Base-by-base conservation (phyloP, 129 eudicot species). In the Lactuca sativa region DNA sequence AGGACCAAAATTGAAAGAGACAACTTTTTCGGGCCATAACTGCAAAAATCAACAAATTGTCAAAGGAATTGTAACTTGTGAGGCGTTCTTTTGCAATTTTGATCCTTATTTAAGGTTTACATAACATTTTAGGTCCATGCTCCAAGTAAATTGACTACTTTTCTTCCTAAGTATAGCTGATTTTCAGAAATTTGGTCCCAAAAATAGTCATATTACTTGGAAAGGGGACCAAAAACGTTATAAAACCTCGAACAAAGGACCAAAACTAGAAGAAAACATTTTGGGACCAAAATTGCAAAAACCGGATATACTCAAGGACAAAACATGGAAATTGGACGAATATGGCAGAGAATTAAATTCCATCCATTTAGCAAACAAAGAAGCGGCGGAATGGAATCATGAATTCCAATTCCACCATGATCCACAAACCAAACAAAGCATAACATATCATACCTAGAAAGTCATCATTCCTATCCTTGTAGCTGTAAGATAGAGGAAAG, bases 401-500 rank as follows among this genome's bases (percentile, higher is more conserved):
- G n/a, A 47, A 47, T 47, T 47, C 52, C 52, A 47, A 47, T 47
- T 47, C 52, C 52, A 3, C 52, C 52, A 0, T 0, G 12, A 11
- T 47, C 52, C n/a, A 47, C n/a, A 47, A 11, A 47, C 52, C 52
- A 47, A 11, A 47, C 12, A 43, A 36, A 62, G 41, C 86, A 73
- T 78, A 11, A 47, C 12, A 43, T 51, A 59, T 43, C 86, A 73
- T 78, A 93, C 98, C 92, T 79, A 93, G 64, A 9, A 82, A 81
- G 54, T 76, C 62, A 62, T 93, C 98, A 21, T 70, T 41, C 15
- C 32, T 60, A 76, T 84, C 72, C 78, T 59, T 71, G 82, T 81
- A 89, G 37, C 48, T 66, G 84, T 73, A 89, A 9, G 98, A 79
- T 17, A 43, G 32, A 6, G 98, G 98, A 69, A 86, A 92, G 67